Evolutionary conservation across 768 basidiomycete genomes (phyloP).

Genomic region (Termitomyces bulborhizus): DNA sequence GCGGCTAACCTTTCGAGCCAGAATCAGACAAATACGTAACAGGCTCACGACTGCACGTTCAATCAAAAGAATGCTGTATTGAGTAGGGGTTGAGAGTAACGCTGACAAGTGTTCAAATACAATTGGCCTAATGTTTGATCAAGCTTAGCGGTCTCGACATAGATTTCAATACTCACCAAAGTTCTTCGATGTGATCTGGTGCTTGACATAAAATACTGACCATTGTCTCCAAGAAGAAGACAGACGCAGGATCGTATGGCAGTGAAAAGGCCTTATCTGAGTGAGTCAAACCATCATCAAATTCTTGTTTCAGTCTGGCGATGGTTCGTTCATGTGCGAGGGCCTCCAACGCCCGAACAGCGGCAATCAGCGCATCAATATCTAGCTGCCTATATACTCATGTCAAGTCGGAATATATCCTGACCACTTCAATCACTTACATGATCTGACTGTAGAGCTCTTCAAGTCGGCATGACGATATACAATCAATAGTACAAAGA

Average conservation of each 20-base stretch:
- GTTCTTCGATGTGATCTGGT: constrained; percentile 74
- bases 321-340: constrained; percentile 88
- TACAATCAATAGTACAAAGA: constrained; percentile 90
- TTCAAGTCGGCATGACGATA: constrained; percentile 88
- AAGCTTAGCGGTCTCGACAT: background rate
- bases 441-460: constrained; percentile 92
- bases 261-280: constrained; percentile 47
- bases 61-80: constrained; percentile 86
- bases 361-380: constrained; percentile 73
- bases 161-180: constrained; percentile 57
- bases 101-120: constrained; percentile 90
- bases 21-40: constrained; percentile 74
- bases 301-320: constrained; percentile 65
- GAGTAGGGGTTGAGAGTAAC: constrained; percentile 66
- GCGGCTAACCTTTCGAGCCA: constrained; percentile 65
- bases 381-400: constrained; percentile 58
- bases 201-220: constrained; percentile 80
- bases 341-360: constrained; percentile 80
- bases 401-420: background rate
- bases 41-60: constrained; percentile 92
- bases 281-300: constrained; percentile 46
- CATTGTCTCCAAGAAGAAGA: constrained; percentile 94
- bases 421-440: constrained; percentile 38
- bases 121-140: constrained; percentile 68
- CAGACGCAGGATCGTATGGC: constrained; percentile 92